Base-by-base conservation (phyloP, 805 yeast genomes). In the Candida silvicultrix region DNA sequence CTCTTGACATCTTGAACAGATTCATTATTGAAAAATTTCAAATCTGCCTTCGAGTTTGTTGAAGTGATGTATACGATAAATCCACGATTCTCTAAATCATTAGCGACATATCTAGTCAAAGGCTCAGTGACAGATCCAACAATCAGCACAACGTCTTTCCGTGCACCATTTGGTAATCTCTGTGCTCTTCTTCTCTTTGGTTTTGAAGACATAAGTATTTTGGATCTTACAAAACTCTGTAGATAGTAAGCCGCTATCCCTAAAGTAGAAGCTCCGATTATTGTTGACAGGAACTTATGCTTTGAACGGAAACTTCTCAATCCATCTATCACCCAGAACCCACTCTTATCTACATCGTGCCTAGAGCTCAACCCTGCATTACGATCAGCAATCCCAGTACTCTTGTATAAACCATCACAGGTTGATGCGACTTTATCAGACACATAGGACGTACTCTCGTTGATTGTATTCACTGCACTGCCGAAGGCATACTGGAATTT, bases 81-180 rank as follows among this genome's bases (percentile, higher is more conserved):
- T 1, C 96, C 95, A 45, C 95, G 69, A 40, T 75, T 74, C 51
- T 86, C 89, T 51, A 88, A 72, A 59, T 88, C 96, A 46, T 77
- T 71, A 1, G 89, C 86, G 28, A 88, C 66, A 43, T 81, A 70
- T 47, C 86, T 72, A 1, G 88, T 80, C 46, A 86, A 66, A 1
- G 89, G 88, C 50, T 85, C 92, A 2, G 78, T 71, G 2, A 90
- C 89, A 1, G 89, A 81, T 1, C 95, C 95, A 4, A 87, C 73
- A 5, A 88, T 67, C 19, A 89, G 67, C 3, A 88, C 78, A 9
- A 85, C 92, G 54, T 87, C 94, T 49, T 75, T 73, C 42, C 96
- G 68, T 3, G 86, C 85, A 2, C 95, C 94, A 49, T 81, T 81
- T 5, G 74, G 54, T 29, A 88, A 68, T 48, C 80, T 73, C 5